A percentile compares a stretch with the other conserved stretches of the same genome.
Evolutionary conservation across 2,329 filamentous ascomycete genomes (phyloP).

Genomic region (Fusarium sp.): DNA sequence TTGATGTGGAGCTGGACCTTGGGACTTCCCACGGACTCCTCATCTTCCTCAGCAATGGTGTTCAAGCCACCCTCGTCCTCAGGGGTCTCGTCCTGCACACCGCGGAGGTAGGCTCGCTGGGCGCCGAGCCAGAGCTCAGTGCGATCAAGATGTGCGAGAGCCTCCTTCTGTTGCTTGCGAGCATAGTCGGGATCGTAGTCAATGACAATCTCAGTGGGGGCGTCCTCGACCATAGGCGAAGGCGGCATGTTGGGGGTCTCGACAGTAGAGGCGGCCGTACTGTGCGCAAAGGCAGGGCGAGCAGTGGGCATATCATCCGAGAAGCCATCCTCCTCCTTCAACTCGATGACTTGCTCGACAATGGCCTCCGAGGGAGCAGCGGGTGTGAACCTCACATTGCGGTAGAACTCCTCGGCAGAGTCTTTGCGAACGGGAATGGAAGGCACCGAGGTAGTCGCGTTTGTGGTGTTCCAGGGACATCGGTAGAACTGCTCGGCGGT

Average conservation of each 20-base stretch:
- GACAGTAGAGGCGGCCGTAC: slow-evolving; percentile 44
- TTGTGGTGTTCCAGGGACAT: slow-evolving; percentile 77
- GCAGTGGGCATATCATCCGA: slow-evolving; percentile 76
- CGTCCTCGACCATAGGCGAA: slow-evolving; percentile 65
- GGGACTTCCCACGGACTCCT: slow-evolving; percentile 40
- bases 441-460: slow-evolving; percentile 53
- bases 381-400: slow-evolving; percentile 50
- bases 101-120: slow-evolving; percentile 80
- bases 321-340: slow-evolving; percentile 58
- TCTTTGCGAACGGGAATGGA: slow-evolving; percentile 51
- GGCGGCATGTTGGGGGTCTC: slow-evolving; percentile 47
- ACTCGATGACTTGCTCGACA: slow-evolving; percentile 75
- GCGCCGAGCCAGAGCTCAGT: slow-evolving; percentile 88
- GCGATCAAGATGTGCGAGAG: slow-evolving; percentile 81
- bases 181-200: slow-evolving; percentile 83
- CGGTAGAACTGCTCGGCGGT: slow-evolving; percentile 94
- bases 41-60: slow-evolving; percentile 49
- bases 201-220: slow-evolving; percentile 71
- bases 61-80: slow-evolving; percentile 51
- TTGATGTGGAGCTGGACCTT: slow-evolving; percentile 42
- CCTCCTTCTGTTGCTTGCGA: slow-evolving; percentile 75
- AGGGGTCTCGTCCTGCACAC: slow-evolving; percentile 63
- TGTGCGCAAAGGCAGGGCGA: slow-evolving; percentile 55
- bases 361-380: slow-evolving; percentile 50
- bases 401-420: slow-evolving; percentile 53